A percentile compares a stretch with the other conserved stretches of the same genome.
Evolutionary conservation across 768 basidiomycete genomes (phyloP).

Genomic region (Sistotremastrum suecicum): DNA sequence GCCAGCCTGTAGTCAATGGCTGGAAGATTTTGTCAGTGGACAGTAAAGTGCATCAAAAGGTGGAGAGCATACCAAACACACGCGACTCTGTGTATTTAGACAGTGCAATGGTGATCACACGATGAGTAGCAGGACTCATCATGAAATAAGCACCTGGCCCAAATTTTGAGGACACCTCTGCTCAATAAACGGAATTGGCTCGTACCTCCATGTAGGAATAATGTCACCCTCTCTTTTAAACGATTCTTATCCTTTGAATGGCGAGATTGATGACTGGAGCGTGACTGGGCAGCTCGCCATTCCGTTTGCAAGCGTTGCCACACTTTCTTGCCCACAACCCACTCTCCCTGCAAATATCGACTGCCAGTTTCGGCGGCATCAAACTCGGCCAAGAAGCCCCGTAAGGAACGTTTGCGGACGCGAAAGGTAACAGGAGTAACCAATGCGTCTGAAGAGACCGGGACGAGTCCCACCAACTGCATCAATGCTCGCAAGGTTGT

Average conservation of each 20-base stretch:
- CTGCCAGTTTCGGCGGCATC: conserved; percentile 65
- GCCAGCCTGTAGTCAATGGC: conserved; percentile 91
- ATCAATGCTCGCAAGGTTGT: conserved; percentile 46
- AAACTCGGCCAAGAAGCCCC: conserved; percentile 64
- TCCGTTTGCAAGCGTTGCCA: conserved; percentile 82
- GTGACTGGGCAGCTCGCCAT: conserved; percentile 40
- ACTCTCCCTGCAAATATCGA: conserved; percentile 84
- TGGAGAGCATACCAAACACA: conserved; percentile 55
- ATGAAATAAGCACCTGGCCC: conserved; percentile 77
- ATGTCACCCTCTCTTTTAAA: conserved; percentile 62
- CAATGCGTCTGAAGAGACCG: conserved; percentile 82
- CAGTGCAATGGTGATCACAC: conserved; percentile 80
- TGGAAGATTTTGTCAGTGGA: conserved; percentile 22
- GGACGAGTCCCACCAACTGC: conserved; percentile 67
- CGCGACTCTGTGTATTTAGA: conserved; percentile 82
- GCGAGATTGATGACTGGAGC: conserved; percentile 5
- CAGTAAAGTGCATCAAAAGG: conserved; percentile 17
- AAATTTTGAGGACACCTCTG: conserved; percentile 1
- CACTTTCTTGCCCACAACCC: conserved; percentile 87
- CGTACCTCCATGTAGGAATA: conserved; percentile 88
- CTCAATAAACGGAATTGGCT: conserved; percentile 1
- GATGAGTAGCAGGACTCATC: conserved; percentile 82
- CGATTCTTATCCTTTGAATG: conserved; percentile 8
- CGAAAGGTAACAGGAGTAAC: conserved; percentile 90
- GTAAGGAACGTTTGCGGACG: conserved; percentile 56